phyloP scores from a whole-genome alignment of 2,329 filamentous ascomycete species.

The Pyricularia sp. region DNA sequence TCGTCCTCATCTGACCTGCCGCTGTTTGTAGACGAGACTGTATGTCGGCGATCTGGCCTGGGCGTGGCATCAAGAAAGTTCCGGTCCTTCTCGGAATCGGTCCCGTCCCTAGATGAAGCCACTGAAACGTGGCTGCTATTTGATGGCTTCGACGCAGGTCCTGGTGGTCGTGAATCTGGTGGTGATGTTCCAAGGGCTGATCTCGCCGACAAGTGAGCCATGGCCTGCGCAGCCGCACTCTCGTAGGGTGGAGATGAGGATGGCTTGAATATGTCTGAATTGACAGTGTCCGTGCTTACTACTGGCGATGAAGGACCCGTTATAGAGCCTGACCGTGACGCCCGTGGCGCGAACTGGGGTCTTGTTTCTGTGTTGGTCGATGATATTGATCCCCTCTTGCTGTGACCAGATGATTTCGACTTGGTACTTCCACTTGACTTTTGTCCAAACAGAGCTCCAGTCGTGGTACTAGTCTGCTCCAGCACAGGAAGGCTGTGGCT shows the following conservation, averaged over 20 bases:
- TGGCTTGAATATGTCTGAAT: constrained; percentile 54
- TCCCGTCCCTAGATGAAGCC: constrained; percentile 14
- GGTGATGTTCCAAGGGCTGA: constrained; percentile 22
- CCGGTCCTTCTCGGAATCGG: constrained; percentile 26
- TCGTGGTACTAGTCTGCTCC: constrained; percentile 20
- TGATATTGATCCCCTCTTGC: constrained; percentile 21
- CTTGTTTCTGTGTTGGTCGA: constrained; percentile 41
- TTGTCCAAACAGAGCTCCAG: constrained; percentile 38
- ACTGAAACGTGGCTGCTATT: constrained; percentile 31
- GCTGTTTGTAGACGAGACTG: constrained; percentile 24
- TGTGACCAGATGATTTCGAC: constrained; percentile 12
- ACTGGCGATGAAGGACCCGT: constrained; percentile 53
- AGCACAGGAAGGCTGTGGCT: constrained; percentile 38
- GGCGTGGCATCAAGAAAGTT: constrained; percentile 18
- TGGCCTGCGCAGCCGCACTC: constrained; percentile 46
- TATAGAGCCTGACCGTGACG: constrained; percentile 53
- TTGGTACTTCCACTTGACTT: constrained; percentile 30
- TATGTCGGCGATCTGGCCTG: constrained; percentile 23
- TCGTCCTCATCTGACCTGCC: constrained; percentile 1
- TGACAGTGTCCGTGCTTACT: constrained; percentile 56
- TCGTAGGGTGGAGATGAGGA: constrained; percentile 47
- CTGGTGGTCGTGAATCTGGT: constrained; percentile 21
- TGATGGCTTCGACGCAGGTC: constrained; percentile 32
- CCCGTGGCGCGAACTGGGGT: constrained; percentile 34
- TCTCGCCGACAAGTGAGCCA: constrained; percentile 58